Percentiles rank a stretch among this genome's conserved stretches.
Conservation (phyloP, 192 early-diverging fungal species). For the Rhizophlyctis rosea region DNA sequence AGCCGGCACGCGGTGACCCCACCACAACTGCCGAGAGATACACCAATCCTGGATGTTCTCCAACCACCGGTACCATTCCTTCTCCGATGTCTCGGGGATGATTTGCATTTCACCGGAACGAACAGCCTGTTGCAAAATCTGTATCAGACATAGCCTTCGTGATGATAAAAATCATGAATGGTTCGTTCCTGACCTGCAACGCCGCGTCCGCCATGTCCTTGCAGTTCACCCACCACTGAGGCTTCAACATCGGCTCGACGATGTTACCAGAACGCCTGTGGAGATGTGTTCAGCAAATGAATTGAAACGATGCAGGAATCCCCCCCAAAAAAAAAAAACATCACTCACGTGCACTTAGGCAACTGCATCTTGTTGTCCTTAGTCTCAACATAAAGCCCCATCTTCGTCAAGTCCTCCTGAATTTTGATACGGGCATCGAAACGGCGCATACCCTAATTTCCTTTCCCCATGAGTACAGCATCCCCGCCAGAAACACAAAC, state of each 20-base stretch:
- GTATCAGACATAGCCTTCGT: neutral
- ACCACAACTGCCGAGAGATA: constrained; percentile 98
- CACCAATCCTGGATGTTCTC: constrained; percentile 98
- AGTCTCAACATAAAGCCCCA: constrained; percentile 82
- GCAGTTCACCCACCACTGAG: constrained; percentile 98
- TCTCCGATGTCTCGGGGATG: constrained; percentile 77
- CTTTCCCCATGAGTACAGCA: neutral
- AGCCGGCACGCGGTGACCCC: constrained; percentile 95
- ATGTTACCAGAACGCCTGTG: constrained; percentile 78
- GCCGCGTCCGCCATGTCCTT: constrained; percentile 82
- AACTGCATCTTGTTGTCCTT: constrained; percentile 91
- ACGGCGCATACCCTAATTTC: constrained; percentile 71
- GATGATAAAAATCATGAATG: neutral
- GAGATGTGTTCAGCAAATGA: constrained; percentile 1
- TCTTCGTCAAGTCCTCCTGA: constrained; percentile 81
- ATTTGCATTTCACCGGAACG: constrained; percentile 79
- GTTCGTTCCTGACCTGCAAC: constrained; percentile 35
- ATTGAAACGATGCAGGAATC: too few relatives aligned
- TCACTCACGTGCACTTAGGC: constrained; percentile 71
- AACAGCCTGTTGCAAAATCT: constrained; percentile 53
- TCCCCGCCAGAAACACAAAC: constrained; percentile 7
- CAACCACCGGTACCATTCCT: constrained; percentile 96
- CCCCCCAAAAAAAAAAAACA: neutral
- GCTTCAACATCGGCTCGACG: constrained; percentile 97
- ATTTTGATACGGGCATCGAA: constrained; percentile 92